A percentile compares a stretch with the other conserved stretches of the same genome.
phyloP scores from a whole-genome alignment of 2,329 filamentous ascomycete genomes.

The Colletotrichum brevisporum region DNA sequence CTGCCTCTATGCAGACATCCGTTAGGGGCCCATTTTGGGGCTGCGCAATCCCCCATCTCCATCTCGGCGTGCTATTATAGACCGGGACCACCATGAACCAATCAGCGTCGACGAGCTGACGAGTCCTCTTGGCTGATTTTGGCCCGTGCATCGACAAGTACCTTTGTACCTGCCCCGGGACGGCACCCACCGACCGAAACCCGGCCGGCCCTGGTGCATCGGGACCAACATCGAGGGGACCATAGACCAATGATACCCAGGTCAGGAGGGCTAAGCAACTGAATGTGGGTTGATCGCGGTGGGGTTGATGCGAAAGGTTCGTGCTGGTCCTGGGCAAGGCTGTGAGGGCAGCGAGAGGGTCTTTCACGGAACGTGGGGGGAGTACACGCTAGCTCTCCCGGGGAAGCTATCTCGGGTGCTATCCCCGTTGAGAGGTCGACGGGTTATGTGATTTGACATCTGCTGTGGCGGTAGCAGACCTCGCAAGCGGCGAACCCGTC shows the following conservation, averaged over 20 bases:
- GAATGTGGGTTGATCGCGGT: neutral
- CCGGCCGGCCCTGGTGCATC: neutral
- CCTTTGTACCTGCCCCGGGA: neutral
- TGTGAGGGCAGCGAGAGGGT: too few species aligned
- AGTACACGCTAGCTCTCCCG: neutral
- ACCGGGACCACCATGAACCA: slow-evolving; percentile 41
- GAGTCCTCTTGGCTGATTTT: slow-evolving; percentile 47
- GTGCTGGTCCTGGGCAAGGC: neutral
- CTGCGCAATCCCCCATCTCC: slow-evolving; percentile 28
- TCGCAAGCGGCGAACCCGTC: slow-evolving; percentile 12
- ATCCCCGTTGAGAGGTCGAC: too few species aligned
- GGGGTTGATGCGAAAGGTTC: slow-evolving; percentile 15
- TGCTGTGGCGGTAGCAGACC: neutral
- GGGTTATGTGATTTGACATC: neutral
- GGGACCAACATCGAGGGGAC: neutral
- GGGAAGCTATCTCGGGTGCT: neutral
- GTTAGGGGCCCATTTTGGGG: neutral
- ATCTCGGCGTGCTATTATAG: neutral
- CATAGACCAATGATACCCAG: slow-evolving; percentile 1
- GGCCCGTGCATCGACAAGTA: slow-evolving; percentile 2
- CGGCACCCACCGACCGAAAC: neutral
- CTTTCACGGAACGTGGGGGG: slow-evolving; percentile 17
- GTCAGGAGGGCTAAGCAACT: neutral
- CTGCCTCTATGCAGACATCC: neutral
- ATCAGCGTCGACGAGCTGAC: slow-evolving; percentile 51